A percentile compares a stretch with the other conserved stretches of the same genome.
Evolutionary conservation across 2,329 filamentous ascomycete genomes (phyloP).

Genomic region (Fonsecaea nubica): DNA sequence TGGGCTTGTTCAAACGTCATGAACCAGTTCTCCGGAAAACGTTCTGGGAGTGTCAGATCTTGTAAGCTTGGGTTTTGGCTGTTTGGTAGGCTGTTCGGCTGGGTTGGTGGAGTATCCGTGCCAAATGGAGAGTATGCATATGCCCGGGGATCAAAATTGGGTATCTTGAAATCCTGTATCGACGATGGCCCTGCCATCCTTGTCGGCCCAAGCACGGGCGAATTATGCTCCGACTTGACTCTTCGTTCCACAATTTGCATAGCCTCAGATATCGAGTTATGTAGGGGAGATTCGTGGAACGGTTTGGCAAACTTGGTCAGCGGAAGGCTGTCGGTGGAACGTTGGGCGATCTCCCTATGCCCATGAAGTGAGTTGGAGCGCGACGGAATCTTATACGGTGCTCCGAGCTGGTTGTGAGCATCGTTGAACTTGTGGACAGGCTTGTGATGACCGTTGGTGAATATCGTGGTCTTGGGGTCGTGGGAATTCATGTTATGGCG

Average conservation of each 20-base stretch:
- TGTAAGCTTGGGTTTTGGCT: conserved; percentile 34
- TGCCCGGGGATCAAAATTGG: conserved; percentile 35
- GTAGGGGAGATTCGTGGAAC: conserved; percentile 41
- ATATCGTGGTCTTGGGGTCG: conserved; percentile 66
- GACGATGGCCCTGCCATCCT: conserved; percentile 26
- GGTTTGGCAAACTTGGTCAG: conserved; percentile 44
- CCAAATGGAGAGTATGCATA: conserved; percentile 47
- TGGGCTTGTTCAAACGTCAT: conserved; percentile 49
- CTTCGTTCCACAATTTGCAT: conserved; percentile 45
- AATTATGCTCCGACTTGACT: conserved; percentile 55
- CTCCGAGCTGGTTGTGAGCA: conserved; percentile 64
- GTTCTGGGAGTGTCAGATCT: conserved; percentile 46
- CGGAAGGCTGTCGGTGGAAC: conserved; percentile 61
- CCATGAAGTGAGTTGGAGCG: conserved; percentile 59
- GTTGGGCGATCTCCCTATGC: conserved; percentile 54
- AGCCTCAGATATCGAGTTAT: conserved; percentile 44
- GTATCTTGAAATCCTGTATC: conserved; percentile 45
- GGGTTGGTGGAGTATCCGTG: conserved; percentile 43
- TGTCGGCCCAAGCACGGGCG: conserved; percentile 50
- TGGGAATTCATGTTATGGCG: conserved; percentile 57
- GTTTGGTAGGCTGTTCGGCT: conserved; percentile 40
- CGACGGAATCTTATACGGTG: conserved; percentile 66
- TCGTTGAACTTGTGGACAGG: conserved; percentile 70
- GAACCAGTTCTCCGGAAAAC: conserved; percentile 50
- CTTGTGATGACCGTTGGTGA: conserved; percentile 70